These are phyloP conservation scores for Blastomyces gilchristii DNA, from an alignment of 2,329 filamentous ascomycete genomes.

Conservation along the genomic window DNA sequence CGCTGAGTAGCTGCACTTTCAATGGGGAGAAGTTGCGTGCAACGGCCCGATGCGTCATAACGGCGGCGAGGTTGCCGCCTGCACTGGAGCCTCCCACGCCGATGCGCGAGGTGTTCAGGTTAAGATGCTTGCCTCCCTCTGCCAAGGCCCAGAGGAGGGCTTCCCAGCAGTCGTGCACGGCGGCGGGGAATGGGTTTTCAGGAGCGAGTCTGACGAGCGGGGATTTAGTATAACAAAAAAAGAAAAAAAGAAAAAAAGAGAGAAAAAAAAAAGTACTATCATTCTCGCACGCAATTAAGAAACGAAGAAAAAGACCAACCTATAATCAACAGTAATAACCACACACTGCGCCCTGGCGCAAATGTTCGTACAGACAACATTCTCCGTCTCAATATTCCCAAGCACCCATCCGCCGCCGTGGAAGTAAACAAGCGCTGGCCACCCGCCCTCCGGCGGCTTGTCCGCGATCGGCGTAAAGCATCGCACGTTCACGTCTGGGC, in stretches of 20 bases:
- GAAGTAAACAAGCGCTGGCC: conserved; percentile 48
- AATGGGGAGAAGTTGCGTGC: conserved; percentile 32
- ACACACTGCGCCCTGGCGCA: conserved; percentile 43
- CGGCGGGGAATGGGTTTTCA: conserved; percentile 47
- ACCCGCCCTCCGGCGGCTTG: conserved; percentile 36
- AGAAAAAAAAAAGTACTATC: no score
- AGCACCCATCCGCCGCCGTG: conserved; percentile 52
- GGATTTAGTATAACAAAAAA: not conserved
- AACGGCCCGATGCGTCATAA: conserved; percentile 44
- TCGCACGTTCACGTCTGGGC: conserved; percentile 40
- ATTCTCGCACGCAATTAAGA: not conserved
- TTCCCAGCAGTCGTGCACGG: conserved; percentile 49
- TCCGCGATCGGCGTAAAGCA: conserved; percentile 43
- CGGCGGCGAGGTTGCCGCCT: conserved; percentile 43
- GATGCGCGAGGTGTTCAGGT: conserved; percentile 33
- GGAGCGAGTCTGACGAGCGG: conserved; percentile 41
- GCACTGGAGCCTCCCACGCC: conserved; percentile 42
- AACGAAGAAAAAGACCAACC: conserved; percentile 28
- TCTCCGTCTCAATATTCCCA: conserved; percentile 49
- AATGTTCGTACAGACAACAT: conserved; percentile 46
- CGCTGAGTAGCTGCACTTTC: conserved; percentile 44
- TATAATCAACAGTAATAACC: conserved; percentile 47
- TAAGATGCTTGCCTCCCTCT: conserved; percentile 21
- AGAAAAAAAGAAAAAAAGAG: not conserved
- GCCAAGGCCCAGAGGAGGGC: conserved; percentile 39